Percentiles rank a stretch among this genome's conserved stretches.
phyloP scores from a whole-genome alignment of 1,284 basidiomycete genomes.

The Hypsizygus ulmarius region DNA sequence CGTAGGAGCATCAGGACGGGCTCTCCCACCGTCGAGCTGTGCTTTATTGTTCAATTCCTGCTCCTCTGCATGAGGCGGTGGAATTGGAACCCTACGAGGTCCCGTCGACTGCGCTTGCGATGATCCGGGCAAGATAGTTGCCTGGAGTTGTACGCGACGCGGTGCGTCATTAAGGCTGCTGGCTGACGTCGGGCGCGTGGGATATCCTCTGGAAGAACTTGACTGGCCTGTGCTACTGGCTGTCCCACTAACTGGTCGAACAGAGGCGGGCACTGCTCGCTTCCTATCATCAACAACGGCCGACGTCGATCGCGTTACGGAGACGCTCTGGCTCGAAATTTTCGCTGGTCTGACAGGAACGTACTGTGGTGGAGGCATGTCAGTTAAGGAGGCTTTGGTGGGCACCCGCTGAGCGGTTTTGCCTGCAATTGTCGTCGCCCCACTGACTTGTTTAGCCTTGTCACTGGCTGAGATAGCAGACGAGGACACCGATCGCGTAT shows the following conservation, averaged over 20 bases:
- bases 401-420: constrained; percentile 19
- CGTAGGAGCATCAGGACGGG: constrained; percentile 7
- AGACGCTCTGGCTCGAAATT: constrained; percentile 18
- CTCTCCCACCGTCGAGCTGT: constrained; percentile 1
- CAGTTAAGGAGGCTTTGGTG: constrained; percentile 14
- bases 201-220: neutral
- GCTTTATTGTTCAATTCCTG: constrained; percentile 10
- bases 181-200: constrained; percentile 11
- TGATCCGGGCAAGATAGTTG: constrained; percentile 3
- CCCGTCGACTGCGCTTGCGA: constrained; percentile 18
- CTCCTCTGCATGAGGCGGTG: constrained; percentile 15
- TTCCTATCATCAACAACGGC: constrained; percentile 14
- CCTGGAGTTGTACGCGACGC: constrained; percentile 11
- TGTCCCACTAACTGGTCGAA: constrained; percentile 4
- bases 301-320: constrained; percentile 18
- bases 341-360: constrained; percentile 27
- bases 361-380: constrained; percentile 25
- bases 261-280: constrained; percentile 15
- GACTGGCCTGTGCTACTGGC: constrained; percentile 2
- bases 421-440: constrained; percentile 5
- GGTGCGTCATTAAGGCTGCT: constrained; percentile 4
- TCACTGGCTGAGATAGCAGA: constrained; percentile 13
- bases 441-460: constrained; percentile 7
- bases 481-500: constrained; percentile 23
- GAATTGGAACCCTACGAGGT: constrained; percentile 30